phyloP scores from a whole-genome alignment of 1,284 basidiomycete species.

The Microbotryomycetes sp. region DNA sequence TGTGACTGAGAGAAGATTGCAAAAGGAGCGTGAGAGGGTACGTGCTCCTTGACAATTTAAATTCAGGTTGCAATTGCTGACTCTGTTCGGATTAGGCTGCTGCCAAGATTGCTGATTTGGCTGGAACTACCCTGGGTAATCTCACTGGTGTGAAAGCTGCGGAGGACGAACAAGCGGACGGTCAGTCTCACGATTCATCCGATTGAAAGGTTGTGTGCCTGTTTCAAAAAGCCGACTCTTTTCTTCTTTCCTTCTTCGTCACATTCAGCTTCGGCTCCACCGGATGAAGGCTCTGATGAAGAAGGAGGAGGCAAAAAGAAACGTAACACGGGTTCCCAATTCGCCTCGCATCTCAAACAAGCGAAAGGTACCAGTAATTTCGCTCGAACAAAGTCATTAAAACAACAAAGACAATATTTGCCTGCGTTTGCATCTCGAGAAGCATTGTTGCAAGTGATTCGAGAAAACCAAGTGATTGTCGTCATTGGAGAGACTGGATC shows the following conservation, averaged over 20 bases:
- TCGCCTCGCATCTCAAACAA: slow-evolving; percentile 74
- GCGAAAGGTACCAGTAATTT: slow-evolving; percentile 38
- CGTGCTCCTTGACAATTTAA: too few relatives aligned
- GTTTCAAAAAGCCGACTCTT: too few relatives aligned
- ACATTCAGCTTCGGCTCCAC: slow-evolving; percentile 52
- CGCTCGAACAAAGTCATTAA: slow-evolving; percentile 65
- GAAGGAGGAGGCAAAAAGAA: slow-evolving; percentile 59
- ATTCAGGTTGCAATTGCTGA: too few relatives aligned
- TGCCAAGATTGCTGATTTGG: slow-evolving; percentile 84
- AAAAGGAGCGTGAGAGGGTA: slow-evolving; percentile 83
- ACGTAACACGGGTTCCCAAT: slow-evolving; percentile 92
- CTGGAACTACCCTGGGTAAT: slow-evolving; percentile 89
- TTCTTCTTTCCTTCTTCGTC: too few relatives aligned
- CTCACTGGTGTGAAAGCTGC: slow-evolving; percentile 96
- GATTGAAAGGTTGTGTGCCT: background rate
- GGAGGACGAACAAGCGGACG: slow-evolving; percentile 55
- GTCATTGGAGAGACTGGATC: slow-evolving; percentile 45
- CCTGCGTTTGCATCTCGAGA: slow-evolving; percentile 97
- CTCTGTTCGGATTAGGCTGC: slow-evolving; percentile 54
- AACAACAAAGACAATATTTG: slow-evolving; percentile 92
- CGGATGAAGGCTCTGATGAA: slow-evolving; percentile 56
- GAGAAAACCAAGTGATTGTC: slow-evolving; percentile 75
- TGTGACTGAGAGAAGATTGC: slow-evolving; percentile 90
- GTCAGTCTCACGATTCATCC: background rate
- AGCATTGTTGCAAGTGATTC: slow-evolving; percentile 77